Percentiles rank a stretch among this genome's conserved stretches.
Conservation (phyloP, 768 basidiomycete genomes). For the Lactarius psammicola region DNA sequence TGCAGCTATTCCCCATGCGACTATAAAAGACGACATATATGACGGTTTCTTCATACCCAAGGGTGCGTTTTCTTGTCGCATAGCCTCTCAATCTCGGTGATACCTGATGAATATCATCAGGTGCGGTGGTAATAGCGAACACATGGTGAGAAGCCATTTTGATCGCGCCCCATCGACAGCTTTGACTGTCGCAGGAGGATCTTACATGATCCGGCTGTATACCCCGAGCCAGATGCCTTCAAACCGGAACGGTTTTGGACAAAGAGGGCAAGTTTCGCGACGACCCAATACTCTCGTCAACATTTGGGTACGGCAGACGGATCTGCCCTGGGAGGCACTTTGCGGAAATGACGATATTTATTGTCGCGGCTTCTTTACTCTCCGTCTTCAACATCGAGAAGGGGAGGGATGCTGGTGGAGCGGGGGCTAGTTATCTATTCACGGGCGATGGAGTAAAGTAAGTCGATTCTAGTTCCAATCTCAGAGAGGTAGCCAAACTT, state of each 20-base stretch:
- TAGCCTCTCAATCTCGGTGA: too few species aligned
- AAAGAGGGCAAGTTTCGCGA: conserved; percentile 7
- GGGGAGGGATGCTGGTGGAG: too few species aligned
- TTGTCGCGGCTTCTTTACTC: background rate
- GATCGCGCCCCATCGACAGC: too few species aligned
- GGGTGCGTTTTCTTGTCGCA: background rate
- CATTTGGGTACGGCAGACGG: conserved; percentile 7
- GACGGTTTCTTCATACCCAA: conserved; percentile 1
- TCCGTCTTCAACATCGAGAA: too few species aligned
- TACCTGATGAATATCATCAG: background rate
- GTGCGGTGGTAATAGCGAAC: background rate
- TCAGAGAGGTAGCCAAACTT: too few species aligned
- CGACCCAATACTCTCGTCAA: background rate
- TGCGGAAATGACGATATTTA: background rate
- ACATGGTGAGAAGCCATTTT: background rate
- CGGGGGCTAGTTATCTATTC: too few species aligned
- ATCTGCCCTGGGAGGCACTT: conserved; percentile 3
- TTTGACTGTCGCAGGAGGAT: background rate
- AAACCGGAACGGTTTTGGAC: conserved; percentile 3
- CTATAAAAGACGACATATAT: background rate
- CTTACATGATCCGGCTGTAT: background rate
- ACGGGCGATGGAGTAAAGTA: too few species aligned
- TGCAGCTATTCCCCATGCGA: background rate
- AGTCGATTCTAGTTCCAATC: too few species aligned
- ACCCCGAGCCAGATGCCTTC: background rate